phyloP scores from a whole-genome alignment of 139 green algal genomes.

The Nannochloris sp. region DNA sequence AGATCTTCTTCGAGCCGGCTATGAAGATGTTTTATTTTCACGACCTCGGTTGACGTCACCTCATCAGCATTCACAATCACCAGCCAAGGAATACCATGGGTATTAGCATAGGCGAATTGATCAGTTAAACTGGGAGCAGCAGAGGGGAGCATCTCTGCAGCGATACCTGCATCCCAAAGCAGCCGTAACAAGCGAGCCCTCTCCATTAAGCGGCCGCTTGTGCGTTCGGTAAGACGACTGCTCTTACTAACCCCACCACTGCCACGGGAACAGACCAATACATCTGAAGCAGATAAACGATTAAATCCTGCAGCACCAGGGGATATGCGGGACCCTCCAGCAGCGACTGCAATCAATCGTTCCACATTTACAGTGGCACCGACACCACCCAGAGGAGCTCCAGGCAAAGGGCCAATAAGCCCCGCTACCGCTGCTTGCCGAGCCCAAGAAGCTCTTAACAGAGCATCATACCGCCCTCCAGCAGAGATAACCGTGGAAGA shows the following conservation, averaged over 20 bases:
- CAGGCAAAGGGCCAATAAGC: background rate
- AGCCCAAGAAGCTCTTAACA: constrained; percentile 56
- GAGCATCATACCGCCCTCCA: constrained; percentile 59
- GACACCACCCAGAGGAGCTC: constrained; percentile 46
- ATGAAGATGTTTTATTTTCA: constrained; percentile 50
- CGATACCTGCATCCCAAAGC: constrained; percentile 63
- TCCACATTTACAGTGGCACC: constrained; percentile 63
- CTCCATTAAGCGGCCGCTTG: constrained; percentile 49
- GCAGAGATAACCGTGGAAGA: constrained; percentile 38
- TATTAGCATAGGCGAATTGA: constrained; percentile 74
- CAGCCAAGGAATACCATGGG: constrained; percentile 56
- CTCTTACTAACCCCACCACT: constrained; percentile 21
- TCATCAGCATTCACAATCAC: constrained; percentile 52
- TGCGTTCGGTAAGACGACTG: background rate
- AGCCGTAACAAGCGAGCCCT: constrained; percentile 49
- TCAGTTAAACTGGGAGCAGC: constrained; percentile 49
- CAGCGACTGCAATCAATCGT: constrained; percentile 28
- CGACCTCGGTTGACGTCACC: constrained; percentile 26
- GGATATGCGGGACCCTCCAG: background rate
- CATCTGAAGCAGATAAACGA: constrained; percentile 40
- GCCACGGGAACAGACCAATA: constrained; percentile 69
- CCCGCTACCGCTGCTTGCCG: constrained; percentile 29
- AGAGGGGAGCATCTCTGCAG: constrained; percentile 54
- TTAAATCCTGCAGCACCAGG: background rate
- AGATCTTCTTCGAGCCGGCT: constrained; percentile 41